Conservation (phyloP, 129 eudicot species). For the Ambrosia artemisiifolia region DNA sequence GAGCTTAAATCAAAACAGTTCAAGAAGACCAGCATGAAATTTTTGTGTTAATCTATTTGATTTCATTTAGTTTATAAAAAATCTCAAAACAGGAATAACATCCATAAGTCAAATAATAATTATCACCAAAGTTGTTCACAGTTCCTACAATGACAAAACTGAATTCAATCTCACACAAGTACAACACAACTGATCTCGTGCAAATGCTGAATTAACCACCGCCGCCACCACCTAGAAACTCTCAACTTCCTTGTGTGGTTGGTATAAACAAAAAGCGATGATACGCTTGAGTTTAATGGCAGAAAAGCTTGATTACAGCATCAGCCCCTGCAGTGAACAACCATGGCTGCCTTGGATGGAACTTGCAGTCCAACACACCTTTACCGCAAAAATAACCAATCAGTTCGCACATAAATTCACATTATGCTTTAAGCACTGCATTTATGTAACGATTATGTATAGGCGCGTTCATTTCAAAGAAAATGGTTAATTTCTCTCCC, state of each 20-base stretch:
- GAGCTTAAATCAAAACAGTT: too few species aligned
- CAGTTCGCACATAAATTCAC: background rate
- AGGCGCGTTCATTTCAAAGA: too few species aligned
- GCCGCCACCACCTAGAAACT: background rate
- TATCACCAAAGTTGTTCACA: background rate
- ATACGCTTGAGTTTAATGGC: conserved; percentile 39
- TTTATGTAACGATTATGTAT: background rate
- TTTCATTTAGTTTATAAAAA: background rate
- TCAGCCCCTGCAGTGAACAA: conserved; percentile 89
- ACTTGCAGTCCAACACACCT: conserved; percentile 90
- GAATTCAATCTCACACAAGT: conserved; percentile 15
- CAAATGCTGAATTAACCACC: background rate
- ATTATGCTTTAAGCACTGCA: background rate
- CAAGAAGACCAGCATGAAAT: background rate
- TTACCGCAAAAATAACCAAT: conserved; percentile 13
- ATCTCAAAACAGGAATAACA: background rate
- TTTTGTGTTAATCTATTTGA: background rate
- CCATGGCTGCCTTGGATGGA: conserved; percentile 94
- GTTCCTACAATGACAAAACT: conserved; percentile 24
- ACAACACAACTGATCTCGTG: conserved; percentile 10
- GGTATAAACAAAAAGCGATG: background rate
- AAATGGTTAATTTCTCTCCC: too few species aligned
- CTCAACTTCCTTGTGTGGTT: background rate
- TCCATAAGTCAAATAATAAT: background rate
- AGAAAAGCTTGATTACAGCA: conserved; percentile 70